phyloP scores from a whole-genome alignment of 169 alveolate genomes.

The Plasmodium reichenowi region DNA sequence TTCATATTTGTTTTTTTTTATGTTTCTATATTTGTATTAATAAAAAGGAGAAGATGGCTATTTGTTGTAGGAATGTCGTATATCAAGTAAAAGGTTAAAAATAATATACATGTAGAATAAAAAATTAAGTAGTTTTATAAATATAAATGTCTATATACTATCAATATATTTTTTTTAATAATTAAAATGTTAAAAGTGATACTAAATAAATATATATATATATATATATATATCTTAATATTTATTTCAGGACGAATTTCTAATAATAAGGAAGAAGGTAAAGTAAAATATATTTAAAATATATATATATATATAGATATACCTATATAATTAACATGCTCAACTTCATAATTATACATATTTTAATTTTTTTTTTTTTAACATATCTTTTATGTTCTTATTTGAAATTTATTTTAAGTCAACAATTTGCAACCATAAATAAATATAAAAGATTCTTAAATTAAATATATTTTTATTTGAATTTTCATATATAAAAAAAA shows the following conservation, averaged over 20 bases:
- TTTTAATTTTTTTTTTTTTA: too few relatives aligned
- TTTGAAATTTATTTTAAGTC: too few relatives aligned
- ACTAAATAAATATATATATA: too few relatives aligned
- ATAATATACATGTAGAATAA: not conserved
- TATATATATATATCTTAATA: not conserved
- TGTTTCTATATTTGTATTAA: slow-evolving; percentile 8
- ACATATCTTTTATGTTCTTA: too few relatives aligned
- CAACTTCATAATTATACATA: too few relatives aligned
- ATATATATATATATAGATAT: too few relatives aligned
- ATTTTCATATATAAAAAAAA: too few relatives aligned
- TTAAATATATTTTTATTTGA: too few relatives aligned
- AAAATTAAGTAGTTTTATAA: not conserved
- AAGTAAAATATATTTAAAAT: not conserved
- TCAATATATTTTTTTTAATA: not conserved
- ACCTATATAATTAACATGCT: too few relatives aligned
- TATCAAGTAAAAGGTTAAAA: slow-evolving; percentile 56
- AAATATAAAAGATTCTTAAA: too few relatives aligned
- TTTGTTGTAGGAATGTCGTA: slow-evolving; percentile 62
- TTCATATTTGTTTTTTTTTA: not conserved
- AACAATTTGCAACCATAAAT: too few relatives aligned
- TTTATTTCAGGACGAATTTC: not conserved
- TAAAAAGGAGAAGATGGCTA: slow-evolving; percentile 26
- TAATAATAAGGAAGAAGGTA: not conserved
- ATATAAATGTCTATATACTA: not conserved
- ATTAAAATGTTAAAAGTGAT: too few relatives aligned